Percentiles rank a stretch among this genome's conserved stretches.
Evolutionary conservation across 2,329 filamentous ascomycete species (phyloP).

Genomic region (Dactylonectria macrodidyma): DNA sequence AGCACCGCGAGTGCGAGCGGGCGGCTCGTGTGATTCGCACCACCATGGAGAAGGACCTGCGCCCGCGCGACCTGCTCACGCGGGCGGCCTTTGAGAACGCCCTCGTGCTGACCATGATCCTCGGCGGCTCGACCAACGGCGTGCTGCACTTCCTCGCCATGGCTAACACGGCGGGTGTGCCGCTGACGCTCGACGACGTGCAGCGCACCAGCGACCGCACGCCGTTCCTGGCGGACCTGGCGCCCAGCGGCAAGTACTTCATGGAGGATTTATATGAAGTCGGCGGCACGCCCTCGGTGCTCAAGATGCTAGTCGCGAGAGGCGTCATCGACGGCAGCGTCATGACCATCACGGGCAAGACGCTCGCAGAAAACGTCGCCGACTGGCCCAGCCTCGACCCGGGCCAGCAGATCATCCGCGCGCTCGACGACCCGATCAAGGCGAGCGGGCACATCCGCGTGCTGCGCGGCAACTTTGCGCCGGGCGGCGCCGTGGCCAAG

Average conservation of each 20-base stretch:
- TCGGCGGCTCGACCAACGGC: conserved; percentile 92
- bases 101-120: conserved; percentile 89
- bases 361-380: conserved; percentile 85
- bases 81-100: conserved; percentile 89
- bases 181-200: conserved; percentile 85
- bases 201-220: conserved; percentile 86
- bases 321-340: conserved; percentile 83
- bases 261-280: conserved; percentile 92
- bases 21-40: conserved; percentile 83
- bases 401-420: conserved; percentile 89
- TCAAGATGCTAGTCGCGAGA: conserved; percentile 86
- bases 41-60: conserved; percentile 88
- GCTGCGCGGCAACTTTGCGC: conserved; percentile 88
- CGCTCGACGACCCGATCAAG: conserved; percentile 82
- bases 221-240: conserved; percentile 88
- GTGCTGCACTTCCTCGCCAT: conserved; percentile 93
- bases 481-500: conserved; percentile 92
- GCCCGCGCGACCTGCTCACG: conserved; percentile 84
- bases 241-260: conserved; percentile 86
- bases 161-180: conserved; percentile 86
- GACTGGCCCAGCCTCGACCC: conserved; percentile 83
- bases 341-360: conserved; percentile 87
- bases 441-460: conserved; percentile 89
- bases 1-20: conserved; percentile 88
- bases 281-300: conserved; percentile 87